A percentile compares a stretch with the other conserved stretches of the same genome.
Conservation (phyloP, 2,329 filamentous ascomycete species). For the Apiospora saccharicola region DNA sequence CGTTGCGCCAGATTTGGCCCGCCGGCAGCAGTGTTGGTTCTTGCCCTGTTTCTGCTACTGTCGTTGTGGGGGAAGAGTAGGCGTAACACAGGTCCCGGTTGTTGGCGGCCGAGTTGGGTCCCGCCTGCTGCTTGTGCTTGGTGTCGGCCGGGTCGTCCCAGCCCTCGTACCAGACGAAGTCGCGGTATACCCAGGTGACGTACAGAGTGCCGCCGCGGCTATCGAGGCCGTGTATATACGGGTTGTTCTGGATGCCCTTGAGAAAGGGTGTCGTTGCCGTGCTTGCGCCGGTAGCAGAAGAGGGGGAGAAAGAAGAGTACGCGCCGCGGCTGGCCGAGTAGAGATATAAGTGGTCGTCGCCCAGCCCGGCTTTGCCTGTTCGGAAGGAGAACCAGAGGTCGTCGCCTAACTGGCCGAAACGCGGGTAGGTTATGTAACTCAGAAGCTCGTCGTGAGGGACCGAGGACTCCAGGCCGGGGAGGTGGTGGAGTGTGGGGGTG, state of each 20-base stretch:
- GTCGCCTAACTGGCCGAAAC: conserved; percentile 46
- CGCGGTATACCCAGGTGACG: conserved; percentile 59
- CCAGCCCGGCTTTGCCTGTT: conserved; percentile 58
- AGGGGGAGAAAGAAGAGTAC: conserved; percentile 41
- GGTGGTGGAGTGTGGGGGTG: conserved; percentile 43
- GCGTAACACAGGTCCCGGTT: conserved; percentile 60
- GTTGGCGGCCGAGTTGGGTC: conserved; percentile 53
- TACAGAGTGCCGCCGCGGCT: conserved; percentile 44
- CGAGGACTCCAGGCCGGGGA: conserved; percentile 45
- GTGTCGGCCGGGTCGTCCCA: conserved; percentile 50
- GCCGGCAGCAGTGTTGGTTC: too few relatives aligned
- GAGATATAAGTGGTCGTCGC: conserved; percentile 56
- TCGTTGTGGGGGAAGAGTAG: conserved; percentile 44
- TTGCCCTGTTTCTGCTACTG: too few relatives aligned
- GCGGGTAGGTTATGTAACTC: conserved; percentile 56
- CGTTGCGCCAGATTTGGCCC: conserved; percentile 53
- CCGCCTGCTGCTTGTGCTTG: conserved; percentile 51
- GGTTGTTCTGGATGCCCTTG: conserved; percentile 62
- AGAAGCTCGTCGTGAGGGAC: conserved; percentile 35
- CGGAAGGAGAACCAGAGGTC: conserved; percentile 56
- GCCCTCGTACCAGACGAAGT: conserved; percentile 53
- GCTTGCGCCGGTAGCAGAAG: background rate
- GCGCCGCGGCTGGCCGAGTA: conserved; percentile 46
- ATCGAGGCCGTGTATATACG: conserved; percentile 59
- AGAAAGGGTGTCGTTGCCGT: conserved; percentile 40